These are phyloP conservation scores for Danielia oregonensis DNA, from an alignment of 805 yeast species.

Conservation along the genomic window DNA sequence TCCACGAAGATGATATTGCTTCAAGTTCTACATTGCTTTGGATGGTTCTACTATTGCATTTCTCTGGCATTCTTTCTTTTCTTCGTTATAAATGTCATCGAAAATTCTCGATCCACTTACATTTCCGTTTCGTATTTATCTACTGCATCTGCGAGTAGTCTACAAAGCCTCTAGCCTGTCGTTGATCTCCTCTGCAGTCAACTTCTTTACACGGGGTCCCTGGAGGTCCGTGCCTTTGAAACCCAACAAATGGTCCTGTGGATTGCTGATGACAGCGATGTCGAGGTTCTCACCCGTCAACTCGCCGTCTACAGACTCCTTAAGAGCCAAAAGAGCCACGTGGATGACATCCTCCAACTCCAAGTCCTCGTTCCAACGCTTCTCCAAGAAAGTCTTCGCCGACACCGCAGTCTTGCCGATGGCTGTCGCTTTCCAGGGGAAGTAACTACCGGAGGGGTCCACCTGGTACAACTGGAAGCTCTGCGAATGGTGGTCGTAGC, in stretches of 20 bases:
- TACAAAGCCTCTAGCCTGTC: slow-evolving; percentile 92
- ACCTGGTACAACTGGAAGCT: slow-evolving; percentile 84
- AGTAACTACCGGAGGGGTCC: slow-evolving; percentile 96
- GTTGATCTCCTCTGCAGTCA: slow-evolving; percentile 87
- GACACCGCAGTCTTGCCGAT: slow-evolving; percentile 94
- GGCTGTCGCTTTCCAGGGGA: slow-evolving; percentile 99
- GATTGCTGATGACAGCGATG: slow-evolving; percentile 79
- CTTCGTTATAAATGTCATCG: no score
- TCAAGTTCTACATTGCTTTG: no score
- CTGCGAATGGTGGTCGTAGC: slow-evolving; percentile 75
- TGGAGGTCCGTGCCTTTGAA: slow-evolving; percentile 75
- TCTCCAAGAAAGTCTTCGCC: slow-evolving; percentile 96
- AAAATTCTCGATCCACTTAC: no score
- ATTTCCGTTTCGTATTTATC: no score
- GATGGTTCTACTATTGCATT: no score
- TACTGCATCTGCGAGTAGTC: no score
- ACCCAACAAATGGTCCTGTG: slow-evolving; percentile 78
- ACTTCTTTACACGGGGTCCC: slow-evolving; percentile 88
- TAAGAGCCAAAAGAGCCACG: slow-evolving; percentile 87
- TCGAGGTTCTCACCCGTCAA: slow-evolving; percentile 96
- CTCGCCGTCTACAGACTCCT: slow-evolving; percentile 97
- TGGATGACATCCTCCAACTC: slow-evolving; percentile 98
- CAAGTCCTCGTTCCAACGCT: slow-evolving; percentile 96
- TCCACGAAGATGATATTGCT: no score
- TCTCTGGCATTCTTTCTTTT: no score